A percentile compares a stretch with the other conserved stretches of the same genome.
Conservation (phyloP, 768 basidiomycete species). For the Serpula lacrymans region DNA sequence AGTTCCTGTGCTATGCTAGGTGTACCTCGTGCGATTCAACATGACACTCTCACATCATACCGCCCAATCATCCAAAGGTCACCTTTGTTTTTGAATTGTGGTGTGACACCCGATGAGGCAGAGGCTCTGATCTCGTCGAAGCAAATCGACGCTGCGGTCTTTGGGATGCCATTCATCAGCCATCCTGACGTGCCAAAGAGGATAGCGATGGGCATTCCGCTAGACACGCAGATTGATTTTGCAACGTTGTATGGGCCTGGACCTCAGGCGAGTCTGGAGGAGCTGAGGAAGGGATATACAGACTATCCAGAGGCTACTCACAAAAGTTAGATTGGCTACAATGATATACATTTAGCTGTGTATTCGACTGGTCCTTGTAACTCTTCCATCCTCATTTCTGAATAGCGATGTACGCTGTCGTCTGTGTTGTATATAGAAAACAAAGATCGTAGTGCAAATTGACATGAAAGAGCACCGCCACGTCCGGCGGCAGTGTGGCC, state of each 20-base stretch:
- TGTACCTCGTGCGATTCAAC: conserved; percentile 30
- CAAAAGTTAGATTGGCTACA: too few relatives aligned
- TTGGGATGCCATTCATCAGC: conserved; percentile 35
- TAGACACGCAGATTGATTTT: conserved; percentile 16
- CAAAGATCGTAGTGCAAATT: too few relatives aligned
- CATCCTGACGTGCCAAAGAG: conserved; percentile 42
- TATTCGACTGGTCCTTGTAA: too few relatives aligned
- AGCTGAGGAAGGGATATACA: conserved; percentile 30
- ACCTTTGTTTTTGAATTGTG: conserved; percentile 36
- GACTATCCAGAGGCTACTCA: conserved; percentile 38
- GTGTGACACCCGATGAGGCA: conserved; percentile 35
- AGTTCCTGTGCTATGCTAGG: conserved; percentile 11
- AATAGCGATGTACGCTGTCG: too few relatives aligned
- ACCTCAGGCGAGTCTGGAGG: conserved; percentile 14
- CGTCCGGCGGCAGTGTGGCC: conserved; percentile 27
- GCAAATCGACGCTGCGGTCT: conserved; percentile 34
- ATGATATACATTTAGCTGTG: too few relatives aligned
- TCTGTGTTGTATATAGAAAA: conserved; percentile 18
- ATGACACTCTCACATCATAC: conserved; percentile 40
- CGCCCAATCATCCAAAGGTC: conserved; percentile 33
- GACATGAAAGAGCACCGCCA: too few relatives aligned
- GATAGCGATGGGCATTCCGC: conserved; percentile 25
- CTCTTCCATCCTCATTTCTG: too few relatives aligned
- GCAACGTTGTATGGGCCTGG: conserved; percentile 21
- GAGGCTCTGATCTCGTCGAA: conserved; percentile 30